Percentiles rank a stretch among this genome's conserved stretches.
Conservation (phyloP, 805 yeast species). For the Allodekkera sacchari region DNA sequence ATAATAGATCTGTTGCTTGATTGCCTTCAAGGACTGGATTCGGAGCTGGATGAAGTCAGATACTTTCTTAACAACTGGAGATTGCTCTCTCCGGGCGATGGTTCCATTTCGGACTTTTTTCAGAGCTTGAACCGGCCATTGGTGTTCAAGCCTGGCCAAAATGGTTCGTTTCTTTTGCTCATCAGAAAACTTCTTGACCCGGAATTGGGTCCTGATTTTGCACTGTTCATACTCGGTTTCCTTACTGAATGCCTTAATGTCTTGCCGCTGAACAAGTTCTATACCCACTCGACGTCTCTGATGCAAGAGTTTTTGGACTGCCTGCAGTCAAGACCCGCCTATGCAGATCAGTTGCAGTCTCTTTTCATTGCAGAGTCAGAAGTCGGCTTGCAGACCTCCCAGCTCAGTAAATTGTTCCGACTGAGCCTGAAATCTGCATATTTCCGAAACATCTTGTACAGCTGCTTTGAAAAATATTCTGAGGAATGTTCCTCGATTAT, state of each 20-base stretch:
- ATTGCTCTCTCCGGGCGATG: constrained; percentile 4
- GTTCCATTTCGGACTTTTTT: constrained; percentile 8
- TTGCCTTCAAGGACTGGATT: background rate
- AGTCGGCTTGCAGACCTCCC: constrained; percentile 5
- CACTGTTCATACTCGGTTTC: constrained; percentile 8
- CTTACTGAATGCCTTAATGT: constrained; percentile 8
- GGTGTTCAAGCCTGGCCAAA: constrained; percentile 3
- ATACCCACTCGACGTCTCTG: constrained; percentile 8
- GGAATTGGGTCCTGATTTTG: constrained; percentile 1
- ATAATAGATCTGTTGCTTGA: background rate
- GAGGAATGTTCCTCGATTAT: too few species aligned
- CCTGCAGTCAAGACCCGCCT: background rate
- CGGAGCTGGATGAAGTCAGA: constrained; percentile 1
- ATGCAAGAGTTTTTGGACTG: background rate
- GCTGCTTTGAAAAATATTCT: background rate
- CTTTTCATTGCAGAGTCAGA: constrained; percentile 3
- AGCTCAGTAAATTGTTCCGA: constrained; percentile 8
- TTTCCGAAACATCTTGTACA: background rate
- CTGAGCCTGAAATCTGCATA: constrained; percentile 3
- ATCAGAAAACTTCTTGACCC: constrained; percentile 2
- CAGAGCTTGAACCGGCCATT: constrained; percentile 5
- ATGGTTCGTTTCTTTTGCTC: constrained; percentile 2
- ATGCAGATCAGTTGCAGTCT: background rate
- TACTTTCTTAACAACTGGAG: constrained; percentile 11
- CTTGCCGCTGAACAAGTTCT: constrained; percentile 15